These are phyloP conservation scores for Tetracladium setigerum DNA, from an alignment of 495 filamentous ascomycete genomes.

Conservation along the genomic window DNA sequence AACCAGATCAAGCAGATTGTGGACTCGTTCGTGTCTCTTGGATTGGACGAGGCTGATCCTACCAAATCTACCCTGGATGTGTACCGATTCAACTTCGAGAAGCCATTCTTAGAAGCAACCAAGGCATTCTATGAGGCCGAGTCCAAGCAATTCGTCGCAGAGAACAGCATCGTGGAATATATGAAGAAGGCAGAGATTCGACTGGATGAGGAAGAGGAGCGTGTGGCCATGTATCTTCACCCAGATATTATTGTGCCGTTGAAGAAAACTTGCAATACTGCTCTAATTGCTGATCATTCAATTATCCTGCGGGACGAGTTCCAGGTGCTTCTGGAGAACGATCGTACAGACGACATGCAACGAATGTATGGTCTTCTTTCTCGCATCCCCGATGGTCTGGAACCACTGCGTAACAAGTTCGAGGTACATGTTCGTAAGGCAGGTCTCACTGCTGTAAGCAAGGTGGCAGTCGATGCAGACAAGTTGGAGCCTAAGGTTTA, in stretches of 20 bases:
- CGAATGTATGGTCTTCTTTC: slow-evolving; percentile 93
- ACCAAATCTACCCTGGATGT: slow-evolving; percentile 93
- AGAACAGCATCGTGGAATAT: slow-evolving; percentile 98
- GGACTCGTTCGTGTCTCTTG: slow-evolving; percentile 92
- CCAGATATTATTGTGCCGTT: slow-evolving; percentile 76
- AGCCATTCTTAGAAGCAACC: slow-evolving; percentile 83
- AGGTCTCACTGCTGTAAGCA: slow-evolving; percentile 79
- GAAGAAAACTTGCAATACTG: slow-evolving; percentile 80
- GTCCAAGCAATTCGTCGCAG: slow-evolving; percentile 86
- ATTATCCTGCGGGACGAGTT: slow-evolving; percentile 86
- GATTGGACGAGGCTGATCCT: slow-evolving; percentile 86
- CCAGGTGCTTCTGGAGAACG: slow-evolving; percentile 88
- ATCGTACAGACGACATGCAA: slow-evolving; percentile 89
- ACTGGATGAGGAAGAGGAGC: slow-evolving; percentile 89
- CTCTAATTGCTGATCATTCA: slow-evolving; percentile 84
- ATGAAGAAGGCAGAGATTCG: slow-evolving; percentile 98
- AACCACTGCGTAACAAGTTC: slow-evolving; percentile 81
- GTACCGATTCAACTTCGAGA: slow-evolving; percentile 86
- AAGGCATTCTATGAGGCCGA: slow-evolving; percentile 81
- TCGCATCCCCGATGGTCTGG: slow-evolving; percentile 84
- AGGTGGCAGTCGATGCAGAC: slow-evolving; percentile 82
- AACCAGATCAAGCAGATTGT: slow-evolving; percentile 95
- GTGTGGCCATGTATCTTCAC: slow-evolving; percentile 87
- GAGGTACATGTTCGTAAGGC: slow-evolving; percentile 89
- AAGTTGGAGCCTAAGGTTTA: slow-evolving; percentile 94